Conservation (phyloP, 1,284 basidiomycete species). For the Heterobasidion occidentale region DNA sequence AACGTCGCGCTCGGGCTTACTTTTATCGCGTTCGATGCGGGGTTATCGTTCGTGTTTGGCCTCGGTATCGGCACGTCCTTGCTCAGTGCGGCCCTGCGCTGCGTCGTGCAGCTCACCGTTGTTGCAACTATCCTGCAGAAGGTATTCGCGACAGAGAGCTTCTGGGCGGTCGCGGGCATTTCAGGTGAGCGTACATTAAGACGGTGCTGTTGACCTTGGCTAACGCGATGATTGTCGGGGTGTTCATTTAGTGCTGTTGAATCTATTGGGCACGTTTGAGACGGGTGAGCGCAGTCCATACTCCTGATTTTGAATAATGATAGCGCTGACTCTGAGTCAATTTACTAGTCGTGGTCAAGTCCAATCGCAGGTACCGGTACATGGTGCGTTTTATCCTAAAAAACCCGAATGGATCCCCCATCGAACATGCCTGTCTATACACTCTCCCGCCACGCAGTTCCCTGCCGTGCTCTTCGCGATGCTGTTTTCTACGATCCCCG, state of each 20-base stretch:
- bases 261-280: slow-evolving; percentile 65
- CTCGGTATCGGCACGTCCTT: slow-evolving; percentile 67
- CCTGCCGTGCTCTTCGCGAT: slow-evolving; percentile 60
- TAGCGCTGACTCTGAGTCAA: slow-evolving; percentile 18
- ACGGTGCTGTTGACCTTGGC: slow-evolving; percentile 19
- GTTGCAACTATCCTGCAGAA: slow-evolving; percentile 64
- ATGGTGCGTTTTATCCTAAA: slow-evolving; percentile 41
- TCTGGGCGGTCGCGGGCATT: slow-evolving; percentile 69
- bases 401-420: too few relatives aligned
- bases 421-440: not conserved
- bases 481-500: slow-evolving; percentile 71
- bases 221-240: not conserved
- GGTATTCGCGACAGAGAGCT: slow-evolving; percentile 69
- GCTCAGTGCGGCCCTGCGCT: slow-evolving; percentile 63
- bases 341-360: slow-evolving; percentile 55
- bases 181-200: slow-evolving; percentile 32
- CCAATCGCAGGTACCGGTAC: slow-evolving; percentile 60
- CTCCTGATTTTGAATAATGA: not conserved
- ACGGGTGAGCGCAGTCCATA: slow-evolving; percentile 33
- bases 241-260: slow-evolving; percentile 45
- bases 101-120: slow-evolving; percentile 68
- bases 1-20: slow-evolving; percentile 70
- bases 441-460: slow-evolving; percentile 39
- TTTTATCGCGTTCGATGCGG: slow-evolving; percentile 62
- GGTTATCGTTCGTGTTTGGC: slow-evolving; percentile 54